Evolutionary conservation across 1,139 yeast genomes (phyloP).

Genomic region (Williopsis jadinii): DNA sequence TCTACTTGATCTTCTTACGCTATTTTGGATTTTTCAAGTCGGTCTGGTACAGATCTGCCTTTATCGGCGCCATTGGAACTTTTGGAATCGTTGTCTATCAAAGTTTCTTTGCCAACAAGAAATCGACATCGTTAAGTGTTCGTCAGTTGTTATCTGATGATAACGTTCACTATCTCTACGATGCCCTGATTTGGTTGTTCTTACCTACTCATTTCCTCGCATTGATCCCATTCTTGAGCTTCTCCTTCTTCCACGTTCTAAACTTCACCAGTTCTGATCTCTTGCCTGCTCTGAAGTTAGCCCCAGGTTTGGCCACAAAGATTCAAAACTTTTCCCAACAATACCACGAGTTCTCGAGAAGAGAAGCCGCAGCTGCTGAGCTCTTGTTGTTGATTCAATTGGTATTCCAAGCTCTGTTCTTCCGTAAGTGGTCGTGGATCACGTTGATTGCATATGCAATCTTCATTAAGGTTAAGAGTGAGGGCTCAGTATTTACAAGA

Average conservation of each 20-base stretch:
- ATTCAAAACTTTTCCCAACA: conserved; percentile 50
- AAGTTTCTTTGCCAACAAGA: conserved; percentile 11
- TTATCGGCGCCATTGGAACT: conserved; percentile 60
- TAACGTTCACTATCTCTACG: conserved; percentile 56
- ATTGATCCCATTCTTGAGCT: conserved; percentile 58
- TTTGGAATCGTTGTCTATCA: conserved; percentile 76
- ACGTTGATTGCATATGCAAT: conserved; percentile 50
- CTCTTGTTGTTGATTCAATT: conserved; percentile 46
- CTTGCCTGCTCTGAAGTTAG: conserved; percentile 55
- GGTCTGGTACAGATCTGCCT: conserved; percentile 54
- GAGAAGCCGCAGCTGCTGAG: conserved; percentile 67
- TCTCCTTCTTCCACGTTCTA: conserved; percentile 66
- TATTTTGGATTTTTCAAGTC: conserved; percentile 29
- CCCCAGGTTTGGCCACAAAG: conserved; percentile 31
- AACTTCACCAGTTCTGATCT: conserved; percentile 59
- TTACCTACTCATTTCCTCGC: conserved; percentile 49
- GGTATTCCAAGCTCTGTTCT: conserved; percentile 48
- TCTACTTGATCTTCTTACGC: conserved; percentile 46
- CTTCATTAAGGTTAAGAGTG: conserved; percentile 74
- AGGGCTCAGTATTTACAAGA: conserved; percentile 69
- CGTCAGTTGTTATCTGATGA: conserved; percentile 45
- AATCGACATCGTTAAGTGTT: conserved; percentile 11
- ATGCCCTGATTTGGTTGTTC: conserved; percentile 53
- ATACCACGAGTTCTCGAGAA: conserved; percentile 66
- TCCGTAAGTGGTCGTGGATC: conserved; percentile 57